Evolutionary conservation across 345 rosid species (phyloP).

Genomic region (Salix dunnii): DNA sequence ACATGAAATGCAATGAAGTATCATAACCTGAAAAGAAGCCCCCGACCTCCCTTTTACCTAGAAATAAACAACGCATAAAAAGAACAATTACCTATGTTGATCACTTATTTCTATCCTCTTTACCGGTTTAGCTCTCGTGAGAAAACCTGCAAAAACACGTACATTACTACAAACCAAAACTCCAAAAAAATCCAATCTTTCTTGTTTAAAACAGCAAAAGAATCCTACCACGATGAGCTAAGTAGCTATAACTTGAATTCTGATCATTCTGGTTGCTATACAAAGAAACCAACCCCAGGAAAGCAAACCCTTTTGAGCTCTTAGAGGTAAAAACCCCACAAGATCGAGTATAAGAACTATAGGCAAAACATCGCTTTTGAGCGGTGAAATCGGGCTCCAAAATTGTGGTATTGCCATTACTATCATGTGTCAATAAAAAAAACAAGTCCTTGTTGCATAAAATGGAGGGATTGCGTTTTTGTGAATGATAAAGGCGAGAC

Average conservation of each 20-base stretch:
- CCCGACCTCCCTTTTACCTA: too few species aligned
- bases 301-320: slow-evolving; percentile 23
- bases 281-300: slow-evolving; percentile 38
- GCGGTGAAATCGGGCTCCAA: slow-evolving; percentile 11
- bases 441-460: slow-evolving; percentile 2
- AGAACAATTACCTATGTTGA: slow-evolving; percentile 55
- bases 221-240: slow-evolving; percentile 45
- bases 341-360: slow-evolving; percentile 21
- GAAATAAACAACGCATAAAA: background rate
- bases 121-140: slow-evolving; percentile 68
- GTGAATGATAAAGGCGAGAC: slow-evolving; percentile 48
- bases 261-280: slow-evolving; percentile 18
- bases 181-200: background rate
- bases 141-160: slow-evolving; percentile 41
- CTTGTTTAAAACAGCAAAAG: slow-evolving; percentile 11
- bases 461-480: slow-evolving; percentile 21
- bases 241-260: slow-evolving; percentile 17
- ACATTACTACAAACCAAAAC: background rate
- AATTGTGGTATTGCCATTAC: slow-evolving; percentile 6
- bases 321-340: slow-evolving; percentile 21
- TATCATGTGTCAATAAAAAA: background rate
- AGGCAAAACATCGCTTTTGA: slow-evolving; percentile 25
- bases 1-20: too few species aligned
- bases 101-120: slow-evolving; percentile 68
- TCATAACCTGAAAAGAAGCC: too few species aligned